Conservation (phyloP, 257 asterid genomes). For the Gentiana straminea region DNA sequence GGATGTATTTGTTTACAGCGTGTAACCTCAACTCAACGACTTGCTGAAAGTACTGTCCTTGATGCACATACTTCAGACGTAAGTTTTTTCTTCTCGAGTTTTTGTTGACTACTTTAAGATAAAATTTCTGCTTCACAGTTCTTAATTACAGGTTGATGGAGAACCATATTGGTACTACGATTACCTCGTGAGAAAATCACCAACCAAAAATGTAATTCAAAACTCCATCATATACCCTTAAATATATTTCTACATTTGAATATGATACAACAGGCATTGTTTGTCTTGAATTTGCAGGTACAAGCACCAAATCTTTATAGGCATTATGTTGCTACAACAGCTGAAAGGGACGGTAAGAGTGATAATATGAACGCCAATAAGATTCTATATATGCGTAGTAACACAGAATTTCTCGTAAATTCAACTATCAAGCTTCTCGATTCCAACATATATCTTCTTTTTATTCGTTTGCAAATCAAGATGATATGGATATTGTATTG, state of each 20-base stretch:
- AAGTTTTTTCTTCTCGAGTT: slow-evolving; percentile 22
- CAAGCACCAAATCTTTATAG: slow-evolving; percentile 66
- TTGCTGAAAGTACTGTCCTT: slow-evolving; percentile 89
- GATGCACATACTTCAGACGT: slow-evolving; percentile 84
- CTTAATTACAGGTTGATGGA: slow-evolving; percentile 55
- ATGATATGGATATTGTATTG: no score
- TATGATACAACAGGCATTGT: slow-evolving; percentile 6
- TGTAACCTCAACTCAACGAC: slow-evolving; percentile 71
- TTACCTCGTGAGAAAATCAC: slow-evolving; percentile 87
- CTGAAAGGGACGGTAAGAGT: slow-evolving; percentile 80
- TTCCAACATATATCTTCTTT: no score
- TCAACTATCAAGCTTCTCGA: no score
- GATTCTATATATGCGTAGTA: no score
- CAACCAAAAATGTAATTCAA: slow-evolving; percentile 60
- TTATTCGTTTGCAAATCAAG: no score
- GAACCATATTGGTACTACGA: slow-evolving; percentile 90
- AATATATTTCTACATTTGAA: background rate
- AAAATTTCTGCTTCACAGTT: slow-evolving; percentile 1
- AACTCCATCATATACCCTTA: slow-evolving; percentile 8
- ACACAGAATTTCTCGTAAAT: no score
- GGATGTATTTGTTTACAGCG: slow-evolving; percentile 43
- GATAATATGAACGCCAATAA: background rate
- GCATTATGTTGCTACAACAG: slow-evolving; percentile 79
- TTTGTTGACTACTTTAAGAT: background rate
- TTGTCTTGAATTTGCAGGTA: slow-evolving; percentile 42